Percentiles rank a stretch among this genome's conserved stretches.
Conservation (phyloP, 805 yeast species). For the Maudiozyma bulderi region DNA sequence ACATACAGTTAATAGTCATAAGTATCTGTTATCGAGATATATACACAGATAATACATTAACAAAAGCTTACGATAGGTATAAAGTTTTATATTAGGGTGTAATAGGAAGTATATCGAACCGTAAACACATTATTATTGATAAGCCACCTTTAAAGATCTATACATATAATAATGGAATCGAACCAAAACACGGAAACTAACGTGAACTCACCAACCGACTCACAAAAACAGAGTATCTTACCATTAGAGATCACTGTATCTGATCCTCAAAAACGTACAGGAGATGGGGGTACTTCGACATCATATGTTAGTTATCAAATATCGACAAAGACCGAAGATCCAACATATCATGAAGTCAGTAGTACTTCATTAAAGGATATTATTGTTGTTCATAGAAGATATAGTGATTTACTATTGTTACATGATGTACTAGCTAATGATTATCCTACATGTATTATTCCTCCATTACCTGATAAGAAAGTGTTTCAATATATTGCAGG, state of each 20-base stretch:
- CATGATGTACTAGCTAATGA: slow-evolving; percentile 68
- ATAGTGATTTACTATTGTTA: slow-evolving; percentile 75
- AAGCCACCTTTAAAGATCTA: too few species aligned
- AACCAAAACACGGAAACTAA: too few species aligned
- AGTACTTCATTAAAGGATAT: slow-evolving; percentile 6
- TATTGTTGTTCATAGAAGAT: slow-evolving; percentile 45
- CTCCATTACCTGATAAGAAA: slow-evolving; percentile 91
- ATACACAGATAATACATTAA: too few species aligned
- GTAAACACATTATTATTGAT: too few species aligned
- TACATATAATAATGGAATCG: too few species aligned
- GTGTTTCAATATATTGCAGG: slow-evolving; percentile 89
- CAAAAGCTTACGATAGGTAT: too few species aligned
- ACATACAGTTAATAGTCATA: too few species aligned
- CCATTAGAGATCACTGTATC: slow-evolving; percentile 23
- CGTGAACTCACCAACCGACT: too few species aligned
- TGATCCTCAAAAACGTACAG: slow-evolving; percentile 26
- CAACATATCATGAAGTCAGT: slow-evolving; percentile 15
- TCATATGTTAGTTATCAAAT: slow-evolving; percentile 27
- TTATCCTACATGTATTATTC: slow-evolving; percentile 76
- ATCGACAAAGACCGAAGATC: slow-evolving; percentile 25
- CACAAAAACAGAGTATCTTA: too few species aligned
- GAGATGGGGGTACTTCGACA: slow-evolving; percentile 19
- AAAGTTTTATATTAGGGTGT: too few species aligned
- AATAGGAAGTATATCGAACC: too few species aligned
- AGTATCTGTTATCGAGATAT: too few species aligned